A percentile compares a stretch with the other conserved stretches of the same genome.
These are phyloP conservation scores for Aspergillus sp. DNA, from an alignment of 2,329 filamentous ascomycete species.

Conservation along the genomic window DNA sequence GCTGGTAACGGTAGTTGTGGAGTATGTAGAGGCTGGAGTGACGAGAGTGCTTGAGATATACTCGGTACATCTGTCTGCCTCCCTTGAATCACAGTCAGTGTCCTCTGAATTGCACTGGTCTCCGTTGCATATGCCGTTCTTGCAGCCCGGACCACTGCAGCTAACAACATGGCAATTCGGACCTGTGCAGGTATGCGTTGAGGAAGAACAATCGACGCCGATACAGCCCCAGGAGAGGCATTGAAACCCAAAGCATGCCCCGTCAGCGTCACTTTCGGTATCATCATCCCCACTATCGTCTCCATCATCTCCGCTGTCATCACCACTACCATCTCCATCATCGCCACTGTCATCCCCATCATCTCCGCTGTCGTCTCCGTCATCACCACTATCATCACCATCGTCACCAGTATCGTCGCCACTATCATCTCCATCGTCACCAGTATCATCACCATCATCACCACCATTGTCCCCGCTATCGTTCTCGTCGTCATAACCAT, in stretches of 20 bases:
- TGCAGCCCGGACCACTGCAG: conserved; percentile 16
- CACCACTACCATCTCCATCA: no score
- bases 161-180: conserved; percentile 12
- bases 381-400: no score
- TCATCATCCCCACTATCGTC: background rate
- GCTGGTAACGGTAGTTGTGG: conserved; percentile 13
- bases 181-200: conserved; percentile 11
- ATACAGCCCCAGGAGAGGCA: conserved; percentile 19
- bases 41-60: conserved; percentile 11
- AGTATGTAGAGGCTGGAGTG: conserved; percentile 14
- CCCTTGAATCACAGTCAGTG: conserved; percentile 15
- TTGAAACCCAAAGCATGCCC: conserved; percentile 7
- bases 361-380: no score
- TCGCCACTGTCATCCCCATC: no score
- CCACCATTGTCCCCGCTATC: no score
- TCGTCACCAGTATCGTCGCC: no score
- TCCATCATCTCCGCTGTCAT: no score
- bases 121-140: conserved; percentile 14
- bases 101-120: conserved; percentile 17
- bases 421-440: no score
- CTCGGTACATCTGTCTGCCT: conserved; percentile 19
- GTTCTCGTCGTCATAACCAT: background rate
- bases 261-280: background rate
- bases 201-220: conserved; percentile 7
- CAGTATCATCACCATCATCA: no score